Percentiles rank a stretch among this genome's conserved stretches.
These are phyloP conservation scores for Leptosphaerulina australis DNA, from an alignment of 2,329 filamentous ascomycete genomes.

Conservation along the genomic window DNA sequence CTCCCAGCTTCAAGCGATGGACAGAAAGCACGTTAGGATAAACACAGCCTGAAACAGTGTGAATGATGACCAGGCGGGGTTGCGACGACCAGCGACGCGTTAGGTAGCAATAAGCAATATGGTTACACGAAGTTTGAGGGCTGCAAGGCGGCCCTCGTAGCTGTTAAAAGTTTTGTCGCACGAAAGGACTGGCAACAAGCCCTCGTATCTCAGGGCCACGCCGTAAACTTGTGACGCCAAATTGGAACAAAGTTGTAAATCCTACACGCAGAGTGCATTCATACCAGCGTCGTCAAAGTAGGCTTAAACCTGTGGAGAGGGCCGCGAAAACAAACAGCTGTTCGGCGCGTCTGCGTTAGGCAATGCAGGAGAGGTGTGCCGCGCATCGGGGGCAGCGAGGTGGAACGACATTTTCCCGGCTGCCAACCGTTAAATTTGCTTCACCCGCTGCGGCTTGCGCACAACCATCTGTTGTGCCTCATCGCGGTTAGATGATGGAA, in stretches of 20 bases:
- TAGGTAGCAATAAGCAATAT: constrained; percentile 19
- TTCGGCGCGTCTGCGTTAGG: constrained; percentile 15
- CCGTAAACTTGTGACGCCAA: constrained; percentile 16
- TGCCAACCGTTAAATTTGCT: constrained; percentile 16
- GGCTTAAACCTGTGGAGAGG: constrained; percentile 16
- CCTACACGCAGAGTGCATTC: constrained; percentile 11
- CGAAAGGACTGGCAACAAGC: constrained; percentile 7
- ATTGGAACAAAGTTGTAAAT: constrained; percentile 11
- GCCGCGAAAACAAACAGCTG: constrained; percentile 19
- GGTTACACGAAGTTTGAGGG: constrained; percentile 15
- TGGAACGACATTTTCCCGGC: constrained; percentile 12
- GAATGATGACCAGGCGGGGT: constrained; percentile 9
- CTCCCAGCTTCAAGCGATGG: constrained; percentile 10
- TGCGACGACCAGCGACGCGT: constrained; percentile 12
- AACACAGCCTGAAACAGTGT: constrained; percentile 18
- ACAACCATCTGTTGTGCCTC: constrained; percentile 13
- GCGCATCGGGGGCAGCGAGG: constrained; percentile 16
- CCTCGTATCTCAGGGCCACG: constrained; percentile 11
- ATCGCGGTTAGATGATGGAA: constrained; percentile 13
- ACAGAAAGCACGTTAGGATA: constrained; percentile 13
- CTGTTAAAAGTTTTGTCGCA: constrained; percentile 16
- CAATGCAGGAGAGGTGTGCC: constrained; percentile 14
- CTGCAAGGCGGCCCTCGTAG: constrained; percentile 11
- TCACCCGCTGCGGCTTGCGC: constrained; percentile 16
- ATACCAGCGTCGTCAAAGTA: constrained; percentile 15